phyloP scores from a whole-genome alignment of 345 rosid genomes.

The Rhodamnia rubescens region DNA sequence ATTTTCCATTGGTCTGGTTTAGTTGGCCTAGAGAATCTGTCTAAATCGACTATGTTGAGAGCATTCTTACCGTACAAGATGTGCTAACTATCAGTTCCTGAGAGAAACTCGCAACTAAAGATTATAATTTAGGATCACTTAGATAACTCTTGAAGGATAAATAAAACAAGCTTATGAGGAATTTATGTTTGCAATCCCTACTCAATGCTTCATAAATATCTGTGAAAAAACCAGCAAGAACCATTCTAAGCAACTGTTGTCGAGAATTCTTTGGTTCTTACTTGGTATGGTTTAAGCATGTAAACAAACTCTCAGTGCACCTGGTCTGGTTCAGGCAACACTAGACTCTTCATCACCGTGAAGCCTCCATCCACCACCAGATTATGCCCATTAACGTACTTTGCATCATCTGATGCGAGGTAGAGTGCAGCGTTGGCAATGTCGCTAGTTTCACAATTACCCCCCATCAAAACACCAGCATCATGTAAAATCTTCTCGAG shows the following conservation, averaged over 20 bases:
- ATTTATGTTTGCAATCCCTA: not conserved
- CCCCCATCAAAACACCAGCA: slow-evolving; percentile 39
- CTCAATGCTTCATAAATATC: not conserved
- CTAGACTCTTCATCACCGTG: slow-evolving; percentile 44
- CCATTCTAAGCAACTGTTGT: not conserved
- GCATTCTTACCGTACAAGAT: not conserved
- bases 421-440: slow-evolving; percentile 81
- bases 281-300: not conserved
- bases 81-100: not conserved
- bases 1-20: not conserved
- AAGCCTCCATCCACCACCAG: slow-evolving; percentile 91
- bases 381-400: slow-evolving; percentile 78
- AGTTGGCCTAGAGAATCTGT: not conserved
- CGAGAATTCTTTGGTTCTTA: not conserved
- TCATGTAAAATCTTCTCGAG: slow-evolving; percentile 26
- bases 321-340: slow-evolving; percentile 40
- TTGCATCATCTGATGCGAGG: slow-evolving; percentile 71
- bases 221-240: not conserved
- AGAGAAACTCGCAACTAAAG: not conserved
- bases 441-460: slow-evolving; percentile 55
- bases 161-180: not conserved
- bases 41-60: not conserved
- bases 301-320: slow-evolving; percentile 1
- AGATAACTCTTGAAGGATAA: not conserved
- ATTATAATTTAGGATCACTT: not conserved